Evolutionary conservation across 345 rosid genomes (phyloP), one percentile per base, ranked within the genome.

Genomic region (Euphorbia tirucalli): DNA sequence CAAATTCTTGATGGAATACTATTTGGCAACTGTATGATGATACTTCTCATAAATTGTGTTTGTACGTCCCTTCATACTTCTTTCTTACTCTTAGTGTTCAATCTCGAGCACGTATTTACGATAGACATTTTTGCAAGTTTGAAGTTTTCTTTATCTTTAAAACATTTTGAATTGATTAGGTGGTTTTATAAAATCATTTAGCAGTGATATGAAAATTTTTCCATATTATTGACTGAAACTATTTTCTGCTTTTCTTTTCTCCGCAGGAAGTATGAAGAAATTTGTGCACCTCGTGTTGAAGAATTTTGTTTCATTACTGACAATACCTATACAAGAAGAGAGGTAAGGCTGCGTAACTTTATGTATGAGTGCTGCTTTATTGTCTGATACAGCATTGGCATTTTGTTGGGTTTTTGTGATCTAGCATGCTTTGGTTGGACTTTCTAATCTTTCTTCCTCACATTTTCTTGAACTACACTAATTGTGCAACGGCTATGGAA

Each of bases 261-360:
- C 73, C 82, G 82, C 76, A 92, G 98, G 72, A 94, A 94, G 79
- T 94, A 92, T 9, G 97, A 92, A 87, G 98, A 94, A 83, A 82
- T 90, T 65, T 83, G 84, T 71, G 90, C 95, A 31, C 98, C 97
- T n/a, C 78, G 81, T 57, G 90, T 90, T 72, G 97, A 94, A 82
- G 98, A 92, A 67, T 92, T 92, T 84, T 90, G 95, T 88, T 83
- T 85, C 81, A 94, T 94, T 79, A 92, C 98, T 22, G 98, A 90
- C 82, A 92, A 85, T 66, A 92, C 97, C 49, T 94, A 94, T 72
- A 85, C 93, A 18, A 94, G 70, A 81, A 83, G 32, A 79, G 91
- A 94, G 89, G 98, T 90, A 83, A 52, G 54, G 39, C 15, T 30
- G 55, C 55, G 39, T n/a, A 32, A 13, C 67, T 55, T 61, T 43